phyloP scores from a whole-genome alignment of 2,329 filamentous ascomycete genomes.

The Penicillium digitatum region DNA sequence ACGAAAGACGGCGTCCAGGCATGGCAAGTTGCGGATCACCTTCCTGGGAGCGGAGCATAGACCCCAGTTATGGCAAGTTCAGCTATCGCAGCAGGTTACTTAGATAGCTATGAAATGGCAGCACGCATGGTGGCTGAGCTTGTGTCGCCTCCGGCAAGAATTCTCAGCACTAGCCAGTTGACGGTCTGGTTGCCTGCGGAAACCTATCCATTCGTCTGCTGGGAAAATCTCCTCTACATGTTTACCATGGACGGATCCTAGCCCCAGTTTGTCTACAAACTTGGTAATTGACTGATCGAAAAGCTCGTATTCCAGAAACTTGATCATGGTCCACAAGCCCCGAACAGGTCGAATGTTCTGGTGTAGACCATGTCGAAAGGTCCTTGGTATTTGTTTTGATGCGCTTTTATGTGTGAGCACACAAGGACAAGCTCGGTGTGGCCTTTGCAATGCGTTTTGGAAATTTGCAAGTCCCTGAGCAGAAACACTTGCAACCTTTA shows the following conservation, averaged over 20 bases:
- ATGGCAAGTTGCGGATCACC: constrained; percentile 27
- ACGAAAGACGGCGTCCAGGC: constrained; percentile 52
- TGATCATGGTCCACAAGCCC: constrained; percentile 26
- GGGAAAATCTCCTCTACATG: constrained; percentile 17
- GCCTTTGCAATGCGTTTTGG: constrained; percentile 39
- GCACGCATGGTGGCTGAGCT: constrained; percentile 36
- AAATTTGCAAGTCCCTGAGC: constrained; percentile 22
- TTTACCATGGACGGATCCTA: constrained; percentile 20
- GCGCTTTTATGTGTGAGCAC: constrained; percentile 16
- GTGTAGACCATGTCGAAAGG: constrained; percentile 16
- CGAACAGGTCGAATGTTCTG: constrained; percentile 25
- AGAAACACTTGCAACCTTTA: neutral
- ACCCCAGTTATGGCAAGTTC: constrained; percentile 16
- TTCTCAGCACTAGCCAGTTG: constrained; percentile 33
- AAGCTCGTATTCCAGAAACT: constrained; percentile 26
- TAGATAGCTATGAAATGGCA: constrained; percentile 25
- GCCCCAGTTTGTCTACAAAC: constrained; percentile 23
- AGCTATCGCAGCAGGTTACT: constrained; percentile 11
- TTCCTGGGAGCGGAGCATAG: constrained; percentile 18
- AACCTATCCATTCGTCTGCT: constrained; percentile 22
- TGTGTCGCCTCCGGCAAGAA: constrained; percentile 41
- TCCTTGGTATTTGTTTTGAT: constrained; percentile 13
- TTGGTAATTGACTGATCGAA: constrained; percentile 25
- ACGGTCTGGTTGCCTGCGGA: constrained; percentile 31
- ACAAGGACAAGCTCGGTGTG: constrained; percentile 39